Evolutionary conservation across 164 flowering plant genomes (phyloP).

Genomic region (grape (Vitis vinifera)): ASM3070453v1 NC_081816.1:7598001-7598500

Average conservation of each 20-base stretch:
- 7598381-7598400: too few relatives aligned
- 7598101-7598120: constrained; percentile 37
- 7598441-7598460: too few relatives aligned
- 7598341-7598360: too few relatives aligned
- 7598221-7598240: constrained; percentile 30
- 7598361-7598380: too few relatives aligned
- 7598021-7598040: too few relatives aligned
- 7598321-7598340: constrained; percentile 29
- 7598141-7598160: constrained; percentile 43
- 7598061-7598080: too few relatives aligned
- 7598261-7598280: constrained; percentile 42
- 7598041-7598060: too few relatives aligned
- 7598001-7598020: too few relatives aligned
- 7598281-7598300: constrained; percentile 35
- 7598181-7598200: constrained; percentile 25
- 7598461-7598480: too few relatives aligned
- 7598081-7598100: background rate
- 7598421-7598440: too few relatives aligned
- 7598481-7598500: too few relatives aligned
- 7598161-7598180: constrained; percentile 42
- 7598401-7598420: too few relatives aligned
- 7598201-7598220: constrained; percentile 18
- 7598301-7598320: constrained; percentile 30
- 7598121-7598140: constrained; percentile 44
- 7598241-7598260: constrained; percentile 33